phyloP scores from a whole-genome alignment of 805 yeast genomes.

The Wickerhamomyces rabaulensis region DNA sequence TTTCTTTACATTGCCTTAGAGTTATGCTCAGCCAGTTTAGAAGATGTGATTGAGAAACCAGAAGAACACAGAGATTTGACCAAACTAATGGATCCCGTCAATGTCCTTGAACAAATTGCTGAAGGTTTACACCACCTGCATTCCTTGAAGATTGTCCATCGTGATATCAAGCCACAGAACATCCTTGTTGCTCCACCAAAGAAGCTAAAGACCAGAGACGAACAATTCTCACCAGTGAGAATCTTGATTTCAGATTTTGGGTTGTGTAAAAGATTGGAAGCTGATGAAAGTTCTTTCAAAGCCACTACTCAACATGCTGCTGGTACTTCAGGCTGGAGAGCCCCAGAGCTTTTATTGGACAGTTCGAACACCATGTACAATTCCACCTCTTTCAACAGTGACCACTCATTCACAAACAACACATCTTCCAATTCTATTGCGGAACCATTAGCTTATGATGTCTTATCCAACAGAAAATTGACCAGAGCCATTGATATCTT shows the following conservation, averaged over 20 bases:
- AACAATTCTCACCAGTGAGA: conserved; percentile 43
- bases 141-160: conserved; percentile 83
- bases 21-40: conserved; percentile 82
- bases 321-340: conserved; percentile 98
- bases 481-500: conserved; percentile 92
- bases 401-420: conserved; percentile 16
- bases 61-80: conserved; percentile 32
- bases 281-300: conserved; percentile 87
- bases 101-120: conserved; percentile 68
- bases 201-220: conserved; percentile 27
- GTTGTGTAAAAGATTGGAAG: conserved; percentile 83
- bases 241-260: conserved; percentile 94
- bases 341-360: conserved; percentile 75
- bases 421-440: conserved; percentile 22
- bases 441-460: conserved; percentile 33
- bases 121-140: conserved; percentile 85
- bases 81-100: conserved; percentile 41
- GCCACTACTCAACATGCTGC: conserved; percentile 93
- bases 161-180: conserved; percentile 94
- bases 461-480: conserved; percentile 49
- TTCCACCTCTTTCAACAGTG: conserved; percentile 15
- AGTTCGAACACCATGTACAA: conserved; percentile 18
- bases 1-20: conserved; percentile 92
- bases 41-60: conserved; percentile 67
- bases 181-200: conserved; percentile 76